Evolutionary conservation across 148 eudicot genomes (phyloP).

Genomic region (Rhododendron vialii): DNA sequence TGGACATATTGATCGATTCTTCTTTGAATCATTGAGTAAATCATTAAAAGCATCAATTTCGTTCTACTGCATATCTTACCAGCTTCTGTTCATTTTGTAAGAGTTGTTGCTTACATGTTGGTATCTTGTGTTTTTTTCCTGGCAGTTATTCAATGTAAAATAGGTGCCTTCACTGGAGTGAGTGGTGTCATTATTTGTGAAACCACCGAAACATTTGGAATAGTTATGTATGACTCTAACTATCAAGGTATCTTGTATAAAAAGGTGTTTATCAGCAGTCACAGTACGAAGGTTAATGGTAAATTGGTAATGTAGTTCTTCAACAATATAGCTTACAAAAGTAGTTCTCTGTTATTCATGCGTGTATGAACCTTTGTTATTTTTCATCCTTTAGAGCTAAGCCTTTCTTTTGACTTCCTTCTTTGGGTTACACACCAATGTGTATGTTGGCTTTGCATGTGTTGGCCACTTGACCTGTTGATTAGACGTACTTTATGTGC

Average conservation of each 20-base stretch:
- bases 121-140: constrained; percentile 3
- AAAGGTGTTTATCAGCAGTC: no score
- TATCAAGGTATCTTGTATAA: no score
- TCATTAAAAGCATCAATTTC: not conserved
- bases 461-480: constrained; percentile 18
- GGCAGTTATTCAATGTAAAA: constrained; percentile 56
- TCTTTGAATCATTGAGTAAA: not conserved
- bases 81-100: not conserved
- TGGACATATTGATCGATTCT: not conserved
- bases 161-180: not conserved
- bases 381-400: no score
- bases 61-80: not conserved
- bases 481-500: constrained; percentile 40
- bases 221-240: constrained; percentile 22
- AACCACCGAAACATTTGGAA: constrained; percentile 65
- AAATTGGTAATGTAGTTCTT: no score
- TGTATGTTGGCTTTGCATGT: no score
- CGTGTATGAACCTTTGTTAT: no score
- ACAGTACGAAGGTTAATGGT: no score
- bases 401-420: constrained; percentile 3
- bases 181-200: constrained; percentile 73
- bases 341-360: no score
- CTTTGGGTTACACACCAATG: no score
- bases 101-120: not conserved
- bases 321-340: no score